Evolutionary conservation across 345 rosid species (phyloP), one percentile per base, ranked within the genome.

Genomic region (Kernera saxatilis): DNA sequence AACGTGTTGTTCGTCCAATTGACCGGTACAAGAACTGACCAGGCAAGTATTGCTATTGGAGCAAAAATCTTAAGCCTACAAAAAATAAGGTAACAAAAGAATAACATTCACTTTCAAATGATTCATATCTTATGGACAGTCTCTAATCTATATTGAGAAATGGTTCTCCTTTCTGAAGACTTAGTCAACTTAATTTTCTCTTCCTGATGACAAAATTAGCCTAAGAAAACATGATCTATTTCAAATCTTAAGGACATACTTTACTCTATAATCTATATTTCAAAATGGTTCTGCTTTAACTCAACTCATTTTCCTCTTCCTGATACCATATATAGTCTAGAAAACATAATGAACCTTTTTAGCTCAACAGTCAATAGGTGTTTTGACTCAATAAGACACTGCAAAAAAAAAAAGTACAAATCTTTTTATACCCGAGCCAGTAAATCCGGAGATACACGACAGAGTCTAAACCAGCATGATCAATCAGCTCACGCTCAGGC

Each of bases 401-500:
- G 9, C 41, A 29, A 10, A 6, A 2, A 55, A 3, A 17, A 14
- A 66, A 17, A 30, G 23, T 30, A 10, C 3, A 26, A 64, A 57
- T 21, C 2, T 40, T 44, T 37, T 0, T 21, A 26, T 83, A 91
- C 97, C 99, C 99, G 44, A 94, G 62, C 90, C 83, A 80, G 88
- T 94, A 94, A 66, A 94, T 91, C 51, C 97, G 84, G 82, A 94
- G 83, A 70, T 91, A 94, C 26, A 84, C 99, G 22, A 84, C 99
- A 40, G 97, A 94, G 75, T 94, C 97, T 85, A 94, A 79, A 41
- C 99, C 99, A 0, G 99, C 99, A 67, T 94, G 99, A 15, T 94
- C 99, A 64, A 94, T 84, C 63, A 94, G 96, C 77, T 94, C 97
- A 53, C 81, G 87, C 79, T 94, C 99, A 0, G 99, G 97, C 99